Conservation (phyloP, 345 rosid genomes). For the Citrus glauca region DNA sequence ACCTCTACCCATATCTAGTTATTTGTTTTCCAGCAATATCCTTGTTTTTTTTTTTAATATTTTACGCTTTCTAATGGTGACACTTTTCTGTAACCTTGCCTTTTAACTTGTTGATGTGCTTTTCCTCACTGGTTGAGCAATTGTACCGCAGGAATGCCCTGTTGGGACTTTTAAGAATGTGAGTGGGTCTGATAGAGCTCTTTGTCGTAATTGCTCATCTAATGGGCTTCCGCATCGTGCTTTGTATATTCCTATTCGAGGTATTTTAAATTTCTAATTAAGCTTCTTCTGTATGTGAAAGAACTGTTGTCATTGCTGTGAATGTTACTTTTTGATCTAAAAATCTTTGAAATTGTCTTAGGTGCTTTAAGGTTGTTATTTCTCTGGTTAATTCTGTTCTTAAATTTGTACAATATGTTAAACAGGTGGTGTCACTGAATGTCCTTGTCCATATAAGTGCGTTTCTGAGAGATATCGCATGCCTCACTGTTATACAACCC, state of each 20-base stretch:
- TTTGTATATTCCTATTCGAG: conserved; percentile 56
- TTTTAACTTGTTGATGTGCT: background rate
- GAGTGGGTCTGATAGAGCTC: conserved; percentile 66
- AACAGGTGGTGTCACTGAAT: conserved; percentile 82
- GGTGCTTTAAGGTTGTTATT: conserved; percentile 3
- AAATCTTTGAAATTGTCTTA: background rate
- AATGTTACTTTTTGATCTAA: background rate
- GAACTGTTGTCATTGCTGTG: background rate
- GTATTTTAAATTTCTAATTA: conserved; percentile 20
- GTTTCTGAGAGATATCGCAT: conserved; percentile 81
- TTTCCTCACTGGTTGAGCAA: conserved; percentile 11
- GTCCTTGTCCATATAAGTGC: conserved; percentile 84
- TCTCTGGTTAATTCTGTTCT: conserved; percentile 5
- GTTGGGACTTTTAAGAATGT: conserved; percentile 79
- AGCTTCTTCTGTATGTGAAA: background rate
- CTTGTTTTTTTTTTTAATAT: background rate
- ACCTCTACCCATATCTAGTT: background rate
- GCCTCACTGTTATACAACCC: conserved; percentile 88
- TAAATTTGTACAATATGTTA: conserved; percentile 1
- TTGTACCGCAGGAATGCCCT: conserved; percentile 81
- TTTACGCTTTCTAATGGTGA: background rate
- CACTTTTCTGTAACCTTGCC: background rate
- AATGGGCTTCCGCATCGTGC: conserved; percentile 79
- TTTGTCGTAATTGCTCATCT: conserved; percentile 63
- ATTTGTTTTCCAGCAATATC: background rate